Evolutionary conservation across 495 filamentous ascomycete species (phyloP), one percentile per base, ranked within the genome.

Genomic region (Penicillium mononematosum): DNA sequence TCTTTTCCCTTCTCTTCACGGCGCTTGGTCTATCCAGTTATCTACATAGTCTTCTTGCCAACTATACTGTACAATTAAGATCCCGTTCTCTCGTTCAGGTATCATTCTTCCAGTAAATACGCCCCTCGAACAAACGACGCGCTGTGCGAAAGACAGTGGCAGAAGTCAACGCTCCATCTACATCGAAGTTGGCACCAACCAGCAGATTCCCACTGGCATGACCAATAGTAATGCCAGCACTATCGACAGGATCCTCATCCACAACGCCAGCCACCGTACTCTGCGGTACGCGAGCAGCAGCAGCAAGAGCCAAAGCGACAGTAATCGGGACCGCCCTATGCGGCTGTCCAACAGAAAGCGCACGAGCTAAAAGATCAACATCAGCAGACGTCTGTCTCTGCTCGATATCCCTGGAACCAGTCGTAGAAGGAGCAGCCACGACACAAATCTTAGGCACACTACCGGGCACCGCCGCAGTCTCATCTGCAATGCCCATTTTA

Each of bases 361-460:
- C 81, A 58, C 60, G 75, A 53, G 65, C 79, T 14, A 75, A 68
- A 16, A 86, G 60, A 63, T 84, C 76, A 5, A 71, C 64, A 11
- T 69, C 29, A 3, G 16, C 44, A 41, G 64, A 51, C 4, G 66
- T 66, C 39, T 68, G 62, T 8, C 62, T 61, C 44, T 45, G 55
- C 45, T 63, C 50, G 5, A 36, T 38, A 45, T 41, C 52, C 20
- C 70, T 58, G 7, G 19, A 55, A 39, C 64, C 56, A 2, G 24
- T 48, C 2, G 41, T 39, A 14, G 51, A 58, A 31, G 79, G 71
- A 4, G 67, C 52, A 22, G 83, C 83, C 0, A 90, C 75, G 8
- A 90, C 57, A 5, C 83, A 79, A 17, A 91, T 83, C 73, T 89
- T 90, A 0, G 87, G 87, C 4, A 88, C 76, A 57, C 82, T 84